Evolutionary conservation across 768 basidiomycete species (phyloP), one percentile per base, ranked within the genome.

Genomic region (Termitomyces titanicus): DNA sequence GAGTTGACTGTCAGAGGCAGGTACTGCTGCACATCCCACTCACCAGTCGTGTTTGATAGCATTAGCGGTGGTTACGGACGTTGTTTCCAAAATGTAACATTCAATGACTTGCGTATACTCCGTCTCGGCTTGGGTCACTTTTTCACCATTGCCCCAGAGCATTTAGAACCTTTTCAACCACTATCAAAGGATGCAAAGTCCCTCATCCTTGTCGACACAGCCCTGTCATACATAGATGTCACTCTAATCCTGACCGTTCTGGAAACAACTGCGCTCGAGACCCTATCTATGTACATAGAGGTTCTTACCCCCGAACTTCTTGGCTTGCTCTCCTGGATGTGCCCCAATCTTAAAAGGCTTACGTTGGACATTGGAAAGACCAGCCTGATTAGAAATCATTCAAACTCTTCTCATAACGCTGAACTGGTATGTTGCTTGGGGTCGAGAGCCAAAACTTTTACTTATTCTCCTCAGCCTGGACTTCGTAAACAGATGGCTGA

Each of bases 281-380:
- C 48, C 37, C 60, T 70, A 3, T 66, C 65, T 7, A 46, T 65
- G 2, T 64, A 63, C 17, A 52, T 64, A 15, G 54, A 57, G 9
- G 43, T 48, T 17, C 37, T 67, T 33, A 63, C 53, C 11, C 60
- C 62, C 9, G 59, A 64, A 46, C 58, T 70, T n/a, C 55, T 70
- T 27, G 64, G 65, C 45, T 40, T 60, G 4, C 56, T 70, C 5
- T 63, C 63, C 2, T 47, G 60, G n/a, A 50, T 46, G 1, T 67
- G 66, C 38, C 66, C 62, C 1, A 54, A 55, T 33, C 58, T 70
- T 4, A 63, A 55, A 34, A 59, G 57, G 3, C 57, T 68, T 35
- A 40, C 58, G 8, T 53, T 64, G 13, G 61, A 65, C 20, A 62
- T 64, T 22, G 56, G 61, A 22, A 58, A 48, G 3, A 57, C 60